Base-by-base conservation (phyloP, 164 flowering plant species). In the Protea cynaroides region DNA sequence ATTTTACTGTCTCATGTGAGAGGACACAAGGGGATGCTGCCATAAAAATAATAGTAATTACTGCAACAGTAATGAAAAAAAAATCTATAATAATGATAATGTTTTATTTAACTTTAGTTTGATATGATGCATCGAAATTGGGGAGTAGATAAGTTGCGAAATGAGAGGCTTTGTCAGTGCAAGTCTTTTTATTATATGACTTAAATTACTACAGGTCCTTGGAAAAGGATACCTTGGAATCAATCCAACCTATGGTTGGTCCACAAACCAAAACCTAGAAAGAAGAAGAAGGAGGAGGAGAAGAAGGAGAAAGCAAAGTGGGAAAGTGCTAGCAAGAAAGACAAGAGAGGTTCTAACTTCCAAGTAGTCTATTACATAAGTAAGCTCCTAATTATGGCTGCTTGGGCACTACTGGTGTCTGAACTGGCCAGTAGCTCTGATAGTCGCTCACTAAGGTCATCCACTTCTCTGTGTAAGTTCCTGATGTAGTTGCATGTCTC, bases 401-500 rank as follows among this genome's bases (percentile, higher is more conserved):
- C 97, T 69, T 88, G 88, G 21, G 83, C 84, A 54, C 82, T 83
- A 63, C 78, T 76, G 8, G 66, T 59, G 70, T 89, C 93, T 2
- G 84, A 66, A 0, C 89, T 73, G 4, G 82, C 81, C 77, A 91
- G 61, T 12, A 91, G 83, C 75, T 79, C 84, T 0, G 96, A 76
- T 59, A 91, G 68, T 46, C 93, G 79, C 56, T 91, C 96, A 46
- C 97, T 91, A 1, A 91, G 69, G 59, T 79, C 96, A 44, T 86
- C 93, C 6, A 88, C 96, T 59, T 91, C 96, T 74, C 83, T 73
- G 75, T 87, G 90, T 64, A 91, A 76, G 78, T 64, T 91, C 72
- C 76, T 78, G 8, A 91, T 88, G 61, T 91, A 87, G 80, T 87
- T 83, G 83, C 97, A 91, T 15, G 97, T 91, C 79, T 91, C 97